Evolutionary conservation across 257 asterid genomes (phyloP).

Genomic region (Nyctanthes arbortristis): DNA sequence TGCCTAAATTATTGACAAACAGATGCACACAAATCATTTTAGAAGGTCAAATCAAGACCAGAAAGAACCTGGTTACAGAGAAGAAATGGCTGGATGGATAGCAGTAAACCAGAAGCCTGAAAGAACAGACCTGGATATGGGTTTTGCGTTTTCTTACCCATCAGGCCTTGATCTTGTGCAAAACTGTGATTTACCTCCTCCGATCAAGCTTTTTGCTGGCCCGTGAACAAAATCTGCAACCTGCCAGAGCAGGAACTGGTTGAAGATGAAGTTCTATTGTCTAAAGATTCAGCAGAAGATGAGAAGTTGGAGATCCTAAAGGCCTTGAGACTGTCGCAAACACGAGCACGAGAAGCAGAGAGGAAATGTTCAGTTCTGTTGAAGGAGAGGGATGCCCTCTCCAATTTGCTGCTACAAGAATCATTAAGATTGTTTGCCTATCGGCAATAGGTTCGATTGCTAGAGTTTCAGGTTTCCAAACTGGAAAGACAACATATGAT

Average conservation of each 20-base stretch:
- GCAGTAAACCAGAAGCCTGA: constrained; percentile 25
- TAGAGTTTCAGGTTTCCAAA: constrained; percentile 36
- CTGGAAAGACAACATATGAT: constrained; percentile 24
- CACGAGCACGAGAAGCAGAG: constrained; percentile 72
- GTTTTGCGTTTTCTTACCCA: constrained; percentile 24
- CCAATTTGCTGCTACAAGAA: constrained; percentile 41
- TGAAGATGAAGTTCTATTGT: not conserved
- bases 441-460: constrained; percentile 48
- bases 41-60: not conserved
- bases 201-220: constrained; percentile 46
- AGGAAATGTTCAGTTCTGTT: constrained; percentile 35
- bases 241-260: constrained; percentile 17
- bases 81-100: constrained; percentile 32
- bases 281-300: constrained; percentile 10
- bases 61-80: not conserved
- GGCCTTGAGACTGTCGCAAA: constrained; percentile 61
- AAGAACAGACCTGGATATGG: constrained; percentile 27
- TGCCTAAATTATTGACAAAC: constrained; percentile 9
- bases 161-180: constrained; percentile 45
- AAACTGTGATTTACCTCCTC: constrained; percentile 78
- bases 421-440: constrained; percentile 44
- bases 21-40: not conserved
- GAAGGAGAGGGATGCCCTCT: constrained; percentile 43
- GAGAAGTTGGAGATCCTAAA: constrained; percentile 51
- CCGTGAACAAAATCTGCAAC: constrained; percentile 24